Base-by-base conservation (phyloP, 139 green algal genomes). In the Haematococcus lacustris region DNA sequence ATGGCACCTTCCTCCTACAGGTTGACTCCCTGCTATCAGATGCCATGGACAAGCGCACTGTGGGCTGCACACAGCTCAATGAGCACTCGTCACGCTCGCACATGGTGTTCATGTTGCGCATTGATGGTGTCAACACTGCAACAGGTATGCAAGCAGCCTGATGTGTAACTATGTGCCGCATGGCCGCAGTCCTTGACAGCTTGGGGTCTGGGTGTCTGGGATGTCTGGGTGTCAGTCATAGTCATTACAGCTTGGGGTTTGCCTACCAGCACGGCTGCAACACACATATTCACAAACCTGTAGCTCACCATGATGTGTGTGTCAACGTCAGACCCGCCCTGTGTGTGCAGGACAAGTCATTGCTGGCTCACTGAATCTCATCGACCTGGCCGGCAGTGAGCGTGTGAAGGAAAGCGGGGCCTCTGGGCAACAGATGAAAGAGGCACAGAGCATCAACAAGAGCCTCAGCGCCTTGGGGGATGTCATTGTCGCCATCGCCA, bases 381-480 rank as follows among this genome's bases (percentile, higher is more conserved):
- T 96, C 41, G 89, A 96, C 80, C 81, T 96, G 57, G 91, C 91
- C 2, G 91, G 92, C 74, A 92, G 82, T 50, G 92, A 97, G 85
- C 83, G 92, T 4, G 88, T 97, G 35, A 90, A 91, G 71, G 85
- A 89, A 66, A 92, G 80, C 70, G 90, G 92, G 6, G 91, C 93
- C 0, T 81, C 80, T 28, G 93, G 93, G 0, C 69, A 88, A 43
- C 81, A 90, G 69, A 83, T 98, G 50, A 91, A 90, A 81, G 93
- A 98, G 87, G 93, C 93, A 1, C 89, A 96, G 72, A 82, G 88
- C 83, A 98, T 98, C 88, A 98, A 98, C 87, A 95, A 92, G 78
- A 87, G 73, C 62, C 83, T 96, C 1, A 84, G 39, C n/a, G 84
- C 91, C 21, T 76, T 96, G 30, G 90, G 87, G 50, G 92, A 99